phyloP scores from a whole-genome alignment of 2,329 filamentous ascomycete species.

The Nigrospora sphaerica region DNA sequence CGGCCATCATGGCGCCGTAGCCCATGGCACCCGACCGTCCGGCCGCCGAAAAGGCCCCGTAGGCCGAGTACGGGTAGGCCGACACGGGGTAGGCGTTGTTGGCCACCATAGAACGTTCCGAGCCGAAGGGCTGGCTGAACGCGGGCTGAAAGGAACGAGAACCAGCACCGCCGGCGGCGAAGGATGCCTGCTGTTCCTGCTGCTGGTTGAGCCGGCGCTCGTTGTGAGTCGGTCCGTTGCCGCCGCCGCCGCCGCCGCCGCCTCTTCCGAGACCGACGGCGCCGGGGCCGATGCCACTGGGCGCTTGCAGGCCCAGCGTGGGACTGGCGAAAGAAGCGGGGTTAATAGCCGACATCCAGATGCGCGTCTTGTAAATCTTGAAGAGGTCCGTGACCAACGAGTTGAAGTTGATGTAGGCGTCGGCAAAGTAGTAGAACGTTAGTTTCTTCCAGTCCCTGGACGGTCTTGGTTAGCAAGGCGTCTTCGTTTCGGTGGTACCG shows the following conservation, averaged over 20 bases:
- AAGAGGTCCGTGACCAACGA: slow-evolving; percentile 94
- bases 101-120: slow-evolving; percentile 32
- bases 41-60: slow-evolving; percentile 33
- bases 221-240: slow-evolving; percentile 23
- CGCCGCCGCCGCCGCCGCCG: slow-evolving; percentile 23
- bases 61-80: slow-evolving; percentile 33
- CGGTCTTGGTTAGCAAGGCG: slow-evolving; percentile 13
- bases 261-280: slow-evolving; percentile 52
- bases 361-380: slow-evolving; percentile 98
- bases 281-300: slow-evolving; percentile 59
- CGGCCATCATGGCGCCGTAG: slow-evolving; percentile 30
- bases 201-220: slow-evolving; percentile 41
- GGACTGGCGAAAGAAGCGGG: slow-evolving; percentile 88
- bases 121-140: slow-evolving; percentile 33
- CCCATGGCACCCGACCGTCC: slow-evolving; percentile 27
- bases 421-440: slow-evolving; percentile 98
- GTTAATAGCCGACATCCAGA: slow-evolving; percentile 99
- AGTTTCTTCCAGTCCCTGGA: slow-evolving; percentile 95
- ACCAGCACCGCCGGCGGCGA: slow-evolving; percentile 27
- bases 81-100: slow-evolving; percentile 29
- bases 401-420: slow-evolving; percentile 99
- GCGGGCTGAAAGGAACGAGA: slow-evolving; percentile 34
- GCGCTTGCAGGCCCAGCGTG: slow-evolving; percentile 62
- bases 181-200: slow-evolving; percentile 31
- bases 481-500: too few relatives aligned